These are phyloP conservation scores for Clonostachys sp. DNA, from an alignment of 2,329 filamentous ascomycete genomes.

Conservation along the genomic window DNA sequence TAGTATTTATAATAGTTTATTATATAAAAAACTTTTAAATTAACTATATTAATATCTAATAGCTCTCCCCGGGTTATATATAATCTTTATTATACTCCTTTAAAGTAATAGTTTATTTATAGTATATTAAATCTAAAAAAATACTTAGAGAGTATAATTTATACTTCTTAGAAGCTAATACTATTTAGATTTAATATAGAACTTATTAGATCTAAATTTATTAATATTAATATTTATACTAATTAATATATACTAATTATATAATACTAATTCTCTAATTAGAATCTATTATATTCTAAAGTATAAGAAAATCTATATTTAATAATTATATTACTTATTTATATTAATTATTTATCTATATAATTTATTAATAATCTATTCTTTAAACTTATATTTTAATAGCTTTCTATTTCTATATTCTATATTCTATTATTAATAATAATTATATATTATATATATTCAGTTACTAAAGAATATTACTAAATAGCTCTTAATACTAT, in stretches of 20 bases:
- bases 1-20: no score
- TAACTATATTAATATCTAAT: no score
- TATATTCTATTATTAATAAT: no score
- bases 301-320: background rate
- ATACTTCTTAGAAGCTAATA: background rate
- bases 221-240: background rate
- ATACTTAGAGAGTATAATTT: background rate
- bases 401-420: no score
- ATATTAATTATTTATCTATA: background rate
- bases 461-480: no score
- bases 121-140: background rate
- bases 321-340: background rate
- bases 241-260: background rate
- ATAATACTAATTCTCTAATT: background rate
- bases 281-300: background rate
- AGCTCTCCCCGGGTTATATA: background rate
- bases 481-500: background rate
- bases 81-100: background rate
- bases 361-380: background rate
- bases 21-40: no score
- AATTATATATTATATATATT: no score
- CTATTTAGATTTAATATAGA: background rate
- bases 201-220: background rate
- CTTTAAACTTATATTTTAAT: background rate
- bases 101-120: background rate